Percentiles rank a stretch among this genome's conserved stretches.
phyloP scores from a whole-genome alignment of 1,284 basidiomycete genomes.

The Rhodotorula mucilaginosa region DNA sequence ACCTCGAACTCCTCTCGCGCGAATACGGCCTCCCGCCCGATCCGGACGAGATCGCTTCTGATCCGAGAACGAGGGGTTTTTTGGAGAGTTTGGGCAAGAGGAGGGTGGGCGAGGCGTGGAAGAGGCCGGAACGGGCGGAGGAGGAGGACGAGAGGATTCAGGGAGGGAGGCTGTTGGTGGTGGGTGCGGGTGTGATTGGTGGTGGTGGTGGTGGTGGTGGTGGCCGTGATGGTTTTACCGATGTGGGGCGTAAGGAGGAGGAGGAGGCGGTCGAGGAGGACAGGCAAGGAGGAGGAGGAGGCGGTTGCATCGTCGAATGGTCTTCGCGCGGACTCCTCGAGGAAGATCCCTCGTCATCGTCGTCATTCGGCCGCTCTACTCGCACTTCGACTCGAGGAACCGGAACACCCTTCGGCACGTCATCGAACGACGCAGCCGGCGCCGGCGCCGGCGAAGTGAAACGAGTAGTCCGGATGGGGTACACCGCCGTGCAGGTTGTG shows the following conservation, averaged over 20 bases:
- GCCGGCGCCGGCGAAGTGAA: conserved; percentile 10
- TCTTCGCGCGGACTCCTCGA: conserved; percentile 20
- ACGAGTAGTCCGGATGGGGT: conserved; percentile 23
- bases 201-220: not conserved
- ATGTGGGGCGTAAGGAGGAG: not conserved
- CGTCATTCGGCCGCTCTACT: too few species aligned
- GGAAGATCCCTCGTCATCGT: not conserved
- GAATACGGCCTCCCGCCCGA: conserved; percentile 29
- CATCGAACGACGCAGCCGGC: conserved; percentile 1
- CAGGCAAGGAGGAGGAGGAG: not conserved
- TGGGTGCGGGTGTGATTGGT: not conserved
- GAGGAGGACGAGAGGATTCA: conserved; percentile 36
- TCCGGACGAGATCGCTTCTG: not conserved
- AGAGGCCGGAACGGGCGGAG: conserved; percentile 6
- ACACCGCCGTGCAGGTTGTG: conserved; percentile 6
- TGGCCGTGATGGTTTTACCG: not conserved
- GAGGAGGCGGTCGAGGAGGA: too few species aligned
- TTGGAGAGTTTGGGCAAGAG: conserved; percentile 13
- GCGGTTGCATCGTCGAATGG: conserved; percentile 32
- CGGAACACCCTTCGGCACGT: too few species aligned
- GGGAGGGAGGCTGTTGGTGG: conserved; percentile 16
- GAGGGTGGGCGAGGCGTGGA: conserved; percentile 26
- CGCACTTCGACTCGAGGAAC: too few species aligned
- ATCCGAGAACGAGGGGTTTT: conserved; percentile 20
- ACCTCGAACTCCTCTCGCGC: conserved; percentile 36